phyloP scores from a whole-genome alignment of 768 basidiomycete species.

The Dictyophora rubrovolvata region DNA sequence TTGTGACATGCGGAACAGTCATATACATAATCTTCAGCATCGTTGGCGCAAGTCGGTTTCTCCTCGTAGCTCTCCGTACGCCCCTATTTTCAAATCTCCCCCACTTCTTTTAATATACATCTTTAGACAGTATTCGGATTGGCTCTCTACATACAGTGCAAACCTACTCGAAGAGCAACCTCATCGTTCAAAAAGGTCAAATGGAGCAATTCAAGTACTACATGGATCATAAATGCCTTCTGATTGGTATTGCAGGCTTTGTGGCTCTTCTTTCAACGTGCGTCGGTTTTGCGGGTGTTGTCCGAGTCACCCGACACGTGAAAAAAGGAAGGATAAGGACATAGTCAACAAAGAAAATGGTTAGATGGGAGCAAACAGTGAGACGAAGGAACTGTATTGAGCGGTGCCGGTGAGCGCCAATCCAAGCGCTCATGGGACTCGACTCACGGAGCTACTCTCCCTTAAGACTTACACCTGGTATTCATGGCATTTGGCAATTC shows the following conservation, averaged over 20 bases:
- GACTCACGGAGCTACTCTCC: too few relatives aligned
- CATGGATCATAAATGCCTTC: conserved; percentile 24
- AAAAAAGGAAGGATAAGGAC: too few relatives aligned
- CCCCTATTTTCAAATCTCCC: neutral
- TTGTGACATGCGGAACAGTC: conserved; percentile 29
- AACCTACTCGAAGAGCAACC: conserved; percentile 43
- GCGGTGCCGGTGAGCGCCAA: too few relatives aligned
- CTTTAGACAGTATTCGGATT: too few relatives aligned
- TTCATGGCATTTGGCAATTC: neutral
- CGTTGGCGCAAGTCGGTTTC: conserved; percentile 36
- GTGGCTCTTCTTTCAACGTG: conserved; percentile 26
- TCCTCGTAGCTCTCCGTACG: conserved; percentile 24
- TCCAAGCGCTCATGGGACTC: too few relatives aligned
- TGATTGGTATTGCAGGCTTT: conserved; percentile 29
- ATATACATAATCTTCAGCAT: conserved; percentile 32
- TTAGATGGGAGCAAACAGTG: too few relatives aligned
- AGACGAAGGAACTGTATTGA: too few relatives aligned
- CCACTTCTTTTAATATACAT: conserved; percentile 13
- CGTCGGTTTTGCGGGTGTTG: conserved; percentile 29
- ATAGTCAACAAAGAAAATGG: too few relatives aligned
- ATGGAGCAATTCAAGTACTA: conserved; percentile 26
- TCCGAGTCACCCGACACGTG: too few relatives aligned
- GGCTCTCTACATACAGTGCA: conserved; percentile 39
- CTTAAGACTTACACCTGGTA: neutral
- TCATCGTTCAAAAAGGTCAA: conserved; percentile 35